Evolutionary conservation across 2,329 filamentous ascomycete species (phyloP).

Genomic region (Ilyonectria destructans): DNA sequence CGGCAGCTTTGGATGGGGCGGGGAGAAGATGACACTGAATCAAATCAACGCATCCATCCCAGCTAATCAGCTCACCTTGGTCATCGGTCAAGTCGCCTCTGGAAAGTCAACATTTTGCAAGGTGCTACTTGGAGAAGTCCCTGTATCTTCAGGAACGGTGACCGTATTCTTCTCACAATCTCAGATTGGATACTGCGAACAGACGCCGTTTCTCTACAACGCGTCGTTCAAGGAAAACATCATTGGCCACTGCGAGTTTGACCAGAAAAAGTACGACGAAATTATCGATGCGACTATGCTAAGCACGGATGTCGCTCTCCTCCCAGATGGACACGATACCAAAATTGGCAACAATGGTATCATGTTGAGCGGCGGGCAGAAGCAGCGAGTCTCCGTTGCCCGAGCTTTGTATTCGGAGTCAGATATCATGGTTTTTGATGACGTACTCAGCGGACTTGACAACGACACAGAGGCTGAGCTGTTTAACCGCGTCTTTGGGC

Average conservation of each 20-base stretch:
- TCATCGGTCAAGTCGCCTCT: conserved; percentile 57
- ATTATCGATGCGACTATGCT: conserved; percentile 56
- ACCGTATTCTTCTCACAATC: conserved; percentile 30
- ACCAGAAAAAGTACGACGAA: conserved; percentile 53
- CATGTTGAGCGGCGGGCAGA: conserved; percentile 61
- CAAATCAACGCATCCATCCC: conserved; percentile 39
- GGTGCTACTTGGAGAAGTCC: conserved; percentile 53
- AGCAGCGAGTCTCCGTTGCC: conserved; percentile 58
- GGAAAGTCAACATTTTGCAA: conserved; percentile 59
- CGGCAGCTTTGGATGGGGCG: conserved; percentile 49
- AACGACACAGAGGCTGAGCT: conserved; percentile 61
- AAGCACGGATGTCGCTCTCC: conserved; percentile 47
- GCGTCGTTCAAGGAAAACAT: conserved; percentile 58
- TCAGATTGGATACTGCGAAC: conserved; percentile 53
- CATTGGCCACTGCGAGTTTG: conserved; percentile 52
- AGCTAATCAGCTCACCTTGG: conserved; percentile 49
- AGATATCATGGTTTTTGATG: conserved; percentile 62
- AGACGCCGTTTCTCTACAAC: conserved; percentile 55
- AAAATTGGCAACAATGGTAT: conserved; percentile 60
- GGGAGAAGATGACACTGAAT: conserved; percentile 42
- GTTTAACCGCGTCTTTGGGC: conserved; percentile 61
- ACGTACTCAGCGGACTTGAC: conserved; percentile 63
- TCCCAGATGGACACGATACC: conserved; percentile 57
- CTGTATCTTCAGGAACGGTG: conserved; percentile 41
- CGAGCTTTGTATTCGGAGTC: conserved; percentile 62